Base-by-base conservation (phyloP, 352 stramenopile species). In the Pythium rishiriense region DNA sequence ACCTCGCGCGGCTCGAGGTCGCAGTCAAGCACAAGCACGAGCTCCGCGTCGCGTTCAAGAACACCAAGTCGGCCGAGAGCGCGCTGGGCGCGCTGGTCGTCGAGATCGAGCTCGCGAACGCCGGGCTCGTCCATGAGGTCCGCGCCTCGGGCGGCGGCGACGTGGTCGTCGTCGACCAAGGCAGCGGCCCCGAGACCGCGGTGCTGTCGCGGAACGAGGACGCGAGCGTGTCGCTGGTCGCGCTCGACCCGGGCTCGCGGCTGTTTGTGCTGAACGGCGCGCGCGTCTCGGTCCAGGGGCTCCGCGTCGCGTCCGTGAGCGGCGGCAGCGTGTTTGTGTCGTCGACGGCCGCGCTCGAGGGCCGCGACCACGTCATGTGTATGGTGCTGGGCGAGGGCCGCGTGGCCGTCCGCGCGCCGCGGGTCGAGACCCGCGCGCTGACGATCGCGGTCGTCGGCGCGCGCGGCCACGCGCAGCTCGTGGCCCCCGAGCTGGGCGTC, bases 101-200 rank as follows among this genome's bases (percentile, higher is more conserved):
- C 25, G 54, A 62, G 42, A 62, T 62, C 42, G 42, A 43, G 9
- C 7, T 59, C 22, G 19, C 52, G 11, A 35, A 43, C 21, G 22
- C 35, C 22, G 15, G 11, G 12, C 26, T 39, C 15, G 6, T 59
- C 7, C 5, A 7, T 4, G 4, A 47, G 29, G 24, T 47, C 22
- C 3, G 47, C 12, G 52, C 52, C 1, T 28, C 39, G 21, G 17
- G 22, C 17, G 12, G 24, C 37, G 52, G 52, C 19, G 52, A 59
- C 39, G 52, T 50, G 22, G 24, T 50, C 8, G n/a, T 59, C 22
- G 26, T 9, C 3, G 35, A 49, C 21, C n/a, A 28, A 22, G 52
- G 33, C 33, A 14, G 33, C 3, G 10, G 33, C 33, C 1, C 33
- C 33, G n/a, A n/a, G n/a, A n/a, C n/a, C n/a, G n/a, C n/a, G n/a